Evolutionary conservation across 2,329 filamentous ascomycete genomes (phyloP), one percentile per base, ranked within the genome.

Genomic region (Botrytis elliptica): DNA sequence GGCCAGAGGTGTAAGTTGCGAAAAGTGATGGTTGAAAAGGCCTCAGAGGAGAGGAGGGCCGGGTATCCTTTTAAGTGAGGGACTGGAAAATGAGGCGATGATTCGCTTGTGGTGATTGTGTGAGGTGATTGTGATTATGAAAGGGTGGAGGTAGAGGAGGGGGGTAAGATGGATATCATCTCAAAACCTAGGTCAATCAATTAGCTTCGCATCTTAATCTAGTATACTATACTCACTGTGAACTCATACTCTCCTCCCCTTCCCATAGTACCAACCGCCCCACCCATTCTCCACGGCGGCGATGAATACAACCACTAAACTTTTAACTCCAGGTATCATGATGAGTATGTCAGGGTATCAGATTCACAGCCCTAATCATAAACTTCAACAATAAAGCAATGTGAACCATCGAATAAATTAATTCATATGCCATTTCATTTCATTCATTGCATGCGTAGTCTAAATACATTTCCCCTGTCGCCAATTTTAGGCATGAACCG

Each of bases 381-480:
- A 25, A 52, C 49, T 18, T 29, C n/a, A 42, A 63, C 20, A 33
- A 29, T 16, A 16, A 8, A n/a, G 49, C 10, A 55, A n/a, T 14
- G 12, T n/a, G 44, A 64, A 33, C 18, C 29, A 16, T 36, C 10
- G 36, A 29, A 49, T 46, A 66, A 49, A 66, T n/a, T 63, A 46
- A 66, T 49, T 46, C 63, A 36, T 66, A 33, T 66, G 14, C 42
- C 69, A 64, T 71, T 62, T 64, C 57, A 52, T 52, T 71, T 71
- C 42, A 71, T 71, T 71, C 69, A 66, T 66, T 71, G 33, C 29
- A 71, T 65, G 40, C 59, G 33, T 52, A 42, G 29, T 71, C 69
- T 71, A 71, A 71, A 71, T 71, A 71, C 59, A 71, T 65, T 71
- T 65, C 42, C 33, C 59, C 36, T 25, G 25, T 71, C 69, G 66